Conservation (phyloP, 495 filamentous ascomycete species). For the Pseudoneurospora amorphoporcata region DNA sequence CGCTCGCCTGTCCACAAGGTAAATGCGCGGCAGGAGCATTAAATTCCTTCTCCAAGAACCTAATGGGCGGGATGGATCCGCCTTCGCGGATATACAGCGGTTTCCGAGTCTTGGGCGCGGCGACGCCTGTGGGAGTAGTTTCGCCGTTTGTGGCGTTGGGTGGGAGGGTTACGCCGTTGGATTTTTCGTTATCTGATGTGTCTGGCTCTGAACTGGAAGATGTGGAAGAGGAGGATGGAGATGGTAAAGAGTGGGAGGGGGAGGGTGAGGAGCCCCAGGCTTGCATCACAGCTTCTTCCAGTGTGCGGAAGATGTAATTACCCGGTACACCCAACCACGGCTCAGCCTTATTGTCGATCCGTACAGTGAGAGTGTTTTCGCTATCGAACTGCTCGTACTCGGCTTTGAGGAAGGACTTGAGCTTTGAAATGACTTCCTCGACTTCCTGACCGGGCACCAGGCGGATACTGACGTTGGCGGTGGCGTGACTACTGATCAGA, state of each 20-base stretch:
- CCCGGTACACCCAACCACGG: constrained; percentile 91
- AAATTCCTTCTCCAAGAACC: constrained; percentile 94
- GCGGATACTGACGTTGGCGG: constrained; percentile 76
- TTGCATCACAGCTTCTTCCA: constrained; percentile 75
- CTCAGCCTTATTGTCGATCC: constrained; percentile 85
- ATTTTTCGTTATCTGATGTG: neutral
- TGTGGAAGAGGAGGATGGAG: neutral
- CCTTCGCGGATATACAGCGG: constrained; percentile 93
- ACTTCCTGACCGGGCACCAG: constrained; percentile 89
- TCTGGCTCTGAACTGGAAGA: neutral
- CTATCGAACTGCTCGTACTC: constrained; percentile 65
- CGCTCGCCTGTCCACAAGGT: constrained; percentile 91
- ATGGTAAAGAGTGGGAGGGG: too few relatives aligned
- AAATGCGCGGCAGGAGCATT: constrained; percentile 84
- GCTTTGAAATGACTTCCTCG: constrained; percentile 52
- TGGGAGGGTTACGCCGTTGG: constrained; percentile 1
- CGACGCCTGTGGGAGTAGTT: neutral
- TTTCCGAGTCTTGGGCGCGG: constrained; percentile 28
- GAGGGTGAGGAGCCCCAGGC: constrained; percentile 49
- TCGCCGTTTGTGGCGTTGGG: constrained; percentile 10
- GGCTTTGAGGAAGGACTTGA: constrained; percentile 56
- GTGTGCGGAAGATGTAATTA: constrained; percentile 81
- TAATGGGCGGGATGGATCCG: constrained; percentile 83
- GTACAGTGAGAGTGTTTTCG: constrained; percentile 69
- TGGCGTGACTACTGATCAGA: constrained; percentile 78